Evolutionary conservation across 2,329 filamentous ascomycete genomes (phyloP), one percentile per base, ranked within the genome.

Genomic region (Ceratocystis cubensis): DNA sequence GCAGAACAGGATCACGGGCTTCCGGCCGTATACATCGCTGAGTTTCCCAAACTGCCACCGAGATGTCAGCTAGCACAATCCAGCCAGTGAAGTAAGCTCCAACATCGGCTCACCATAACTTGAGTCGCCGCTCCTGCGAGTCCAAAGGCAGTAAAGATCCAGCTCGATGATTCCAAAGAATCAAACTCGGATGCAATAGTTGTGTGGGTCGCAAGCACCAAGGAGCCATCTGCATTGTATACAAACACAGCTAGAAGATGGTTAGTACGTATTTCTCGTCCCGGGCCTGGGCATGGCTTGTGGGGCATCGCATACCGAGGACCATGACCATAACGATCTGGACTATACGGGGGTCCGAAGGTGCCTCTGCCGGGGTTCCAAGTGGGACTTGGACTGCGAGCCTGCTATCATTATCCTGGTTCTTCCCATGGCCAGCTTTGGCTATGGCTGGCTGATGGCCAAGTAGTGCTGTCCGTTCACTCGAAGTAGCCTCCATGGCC

Each of bases 151-250:
- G 73, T 73, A 10, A 75, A 72, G 0, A 75, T 62, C 74, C 72
- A 74, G 67, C 79, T 83, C 2, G 83, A 84, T 64, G 82, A 78
- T 17, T 78, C 78, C 3, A 87, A 71, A 44, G 78, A 77, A 65
- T 80, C 76, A 70, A 87, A 87, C 65, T 86, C 81, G 8, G 84
- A 87, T 0, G 83, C 81, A 64, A 87, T 84, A 2, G 77, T 77
- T 0, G 82, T 81, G 67, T 87, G 84, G 0, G 86, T 88, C 0
- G 88, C 86, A 41, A 90, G 75, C 0, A 90, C 80, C 0, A 90
- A 75, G 1, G 84, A 86, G 0, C 77, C 75, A 71, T 91, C 88
- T 17, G 82, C 81, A 65, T 86, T 85, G 5, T 82, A 81, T 13
- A 88, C 81, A 70, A 90, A 88, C 15, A 87, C 66, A 8, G 66